Conservation (phyloP, 331 rosid genomes). For the Cydonia oblonga region DNA sequence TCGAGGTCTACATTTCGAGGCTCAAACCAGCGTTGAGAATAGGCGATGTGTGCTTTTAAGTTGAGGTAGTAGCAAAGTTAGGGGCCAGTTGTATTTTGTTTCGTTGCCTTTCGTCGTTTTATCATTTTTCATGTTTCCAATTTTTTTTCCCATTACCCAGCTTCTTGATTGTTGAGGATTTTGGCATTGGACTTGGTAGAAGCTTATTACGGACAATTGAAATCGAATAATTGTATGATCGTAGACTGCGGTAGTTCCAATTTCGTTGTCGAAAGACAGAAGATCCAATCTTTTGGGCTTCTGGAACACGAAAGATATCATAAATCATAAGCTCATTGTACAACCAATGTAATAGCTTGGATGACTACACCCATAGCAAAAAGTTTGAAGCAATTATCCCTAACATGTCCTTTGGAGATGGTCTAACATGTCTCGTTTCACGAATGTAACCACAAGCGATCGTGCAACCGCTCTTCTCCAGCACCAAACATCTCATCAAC, state of each 20-base stretch:
- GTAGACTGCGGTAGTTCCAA: not conserved
- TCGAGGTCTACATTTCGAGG: not conserved
- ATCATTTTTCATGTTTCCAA: not conserved
- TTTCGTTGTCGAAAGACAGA: not conserved
- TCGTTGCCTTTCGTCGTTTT: not conserved
- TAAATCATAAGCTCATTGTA: not conserved
- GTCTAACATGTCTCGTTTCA: constrained; percentile 5
- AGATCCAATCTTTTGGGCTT: too few species aligned
- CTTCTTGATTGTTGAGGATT: not conserved
- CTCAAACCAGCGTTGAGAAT: not conserved
- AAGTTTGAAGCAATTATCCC: too few species aligned
- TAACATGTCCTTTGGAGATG: too few species aligned
- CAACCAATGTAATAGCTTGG: not conserved
- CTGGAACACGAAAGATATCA: not conserved
- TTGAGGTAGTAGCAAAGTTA: constrained; percentile 4
- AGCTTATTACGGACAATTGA: not conserved
- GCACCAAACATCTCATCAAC: constrained; percentile 85
- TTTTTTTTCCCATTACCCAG: not conserved
- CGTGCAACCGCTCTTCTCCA: constrained; percentile 76
- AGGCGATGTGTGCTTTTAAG: constrained; percentile 7
- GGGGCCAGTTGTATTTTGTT: constrained; percentile 5
- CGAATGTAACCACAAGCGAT: constrained; percentile 79
- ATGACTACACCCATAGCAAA: not conserved
- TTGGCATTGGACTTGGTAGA: not conserved
- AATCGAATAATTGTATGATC: not conserved